Evolutionary conservation across 805 yeast species (phyloP), one percentile per base, ranked within the genome.

Genomic region (Maudiozyma bulderi): DNA sequence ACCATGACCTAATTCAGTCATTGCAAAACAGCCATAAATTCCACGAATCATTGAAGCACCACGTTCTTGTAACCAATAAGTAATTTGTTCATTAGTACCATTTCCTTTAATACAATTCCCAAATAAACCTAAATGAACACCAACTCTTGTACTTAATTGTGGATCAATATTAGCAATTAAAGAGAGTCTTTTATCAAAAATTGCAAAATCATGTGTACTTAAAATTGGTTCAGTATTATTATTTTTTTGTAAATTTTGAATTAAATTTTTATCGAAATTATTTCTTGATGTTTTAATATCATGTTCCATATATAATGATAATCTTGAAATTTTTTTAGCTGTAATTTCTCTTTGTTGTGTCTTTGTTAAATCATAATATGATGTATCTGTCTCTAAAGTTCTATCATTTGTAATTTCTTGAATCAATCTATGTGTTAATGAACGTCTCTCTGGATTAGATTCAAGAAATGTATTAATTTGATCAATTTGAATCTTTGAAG

Each of bases 1-100:
- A 30, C 96, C 96, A 64, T 88, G 96, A 7, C 87, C 95, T 57
- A 88, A 65, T 69, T 88, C 96, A 13, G 96, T 89, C 96, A 88
- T 88, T 43, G 84, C 88, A 69, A 88, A 88, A 67, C 96, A 89
- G 30, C 96, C 96, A 60, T 81, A 84, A 20, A 84, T 73, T 52
- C 78, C 84, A 60, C 75, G 80, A 39, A 82, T 62, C 52, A 68
- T 69, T 1, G 73, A 63, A 9, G 88, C 80, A 55, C 86, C 89
- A 59, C 84, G 75, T 57, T 77, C 80, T 51, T 73, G 69, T 47
- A 88, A 76, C 97, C 97, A 90, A 69, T 82, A 91, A 41, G 80
- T 72, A 58, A 83, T 76, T 72, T 90, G 98, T 50, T 80, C 86
- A 34, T 78, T 75, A 8, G 97, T 84, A 55, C 96, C 98, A 58